Conservation (phyloP, 1,284 basidiomycete species). For the Trichosporon faecale region DNA sequence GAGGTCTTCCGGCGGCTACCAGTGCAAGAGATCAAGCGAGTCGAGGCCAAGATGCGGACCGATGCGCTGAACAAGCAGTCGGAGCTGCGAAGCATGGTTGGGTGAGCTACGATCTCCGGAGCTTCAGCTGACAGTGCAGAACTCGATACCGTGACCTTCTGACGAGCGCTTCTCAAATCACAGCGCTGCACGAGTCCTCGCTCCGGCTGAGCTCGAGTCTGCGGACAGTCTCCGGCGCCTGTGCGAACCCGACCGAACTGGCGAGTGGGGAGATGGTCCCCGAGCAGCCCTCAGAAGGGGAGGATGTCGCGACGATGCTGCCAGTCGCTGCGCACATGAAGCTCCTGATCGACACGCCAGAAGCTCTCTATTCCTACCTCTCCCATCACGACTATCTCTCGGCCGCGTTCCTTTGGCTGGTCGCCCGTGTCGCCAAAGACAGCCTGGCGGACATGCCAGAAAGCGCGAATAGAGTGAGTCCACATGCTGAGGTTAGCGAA, state of each 20-base stretch:
- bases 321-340: conserved; percentile 81
- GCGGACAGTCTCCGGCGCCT: conserved; percentile 38
- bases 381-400: conserved; percentile 72
- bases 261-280: conserved; percentile 13
- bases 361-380: conserved; percentile 74
- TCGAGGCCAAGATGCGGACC: conserved; percentile 68
- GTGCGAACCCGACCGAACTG: conserved; percentile 38
- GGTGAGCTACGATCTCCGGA: conserved; percentile 60
- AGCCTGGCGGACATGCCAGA: conserved; percentile 36
- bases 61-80: conserved; percentile 87
- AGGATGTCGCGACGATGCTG: conserved; percentile 62
- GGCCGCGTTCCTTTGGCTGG: conserved; percentile 79
- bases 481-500: background rate
- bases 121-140: conserved; percentile 53
- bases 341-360: conserved; percentile 78
- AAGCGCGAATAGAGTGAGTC: conserved; percentile 37
- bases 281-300: conserved; percentile 24
- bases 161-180: conserved; percentile 83
- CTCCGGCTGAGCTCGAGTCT: conserved; percentile 53
- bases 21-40: conserved; percentile 68
- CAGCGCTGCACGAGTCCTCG: conserved; percentile 57
- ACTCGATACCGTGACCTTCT: conserved; percentile 91
- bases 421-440: conserved; percentile 69
- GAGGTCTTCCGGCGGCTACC: conserved; percentile 72
- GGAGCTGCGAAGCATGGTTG: conserved; percentile 89